Evolutionary conservation across 1,139 yeast genomes (phyloP).

Genomic region (Taiozyma onychis): DNA sequence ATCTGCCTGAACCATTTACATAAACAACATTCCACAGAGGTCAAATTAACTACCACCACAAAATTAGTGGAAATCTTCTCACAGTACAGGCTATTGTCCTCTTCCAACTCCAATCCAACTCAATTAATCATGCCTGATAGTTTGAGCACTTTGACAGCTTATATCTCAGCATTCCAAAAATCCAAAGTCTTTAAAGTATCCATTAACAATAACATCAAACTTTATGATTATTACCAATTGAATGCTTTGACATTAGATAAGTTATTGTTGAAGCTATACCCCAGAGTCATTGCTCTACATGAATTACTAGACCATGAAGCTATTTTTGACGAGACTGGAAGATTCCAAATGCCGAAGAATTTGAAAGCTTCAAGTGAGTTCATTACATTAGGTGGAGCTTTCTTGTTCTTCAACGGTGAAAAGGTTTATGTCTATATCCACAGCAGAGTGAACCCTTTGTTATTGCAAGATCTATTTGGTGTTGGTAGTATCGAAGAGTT

Average conservation of each 20-base stretch:
- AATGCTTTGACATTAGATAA: slow-evolving; percentile 52
- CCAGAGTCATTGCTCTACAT: slow-evolving; percentile 74
- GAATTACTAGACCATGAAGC: slow-evolving; percentile 50
- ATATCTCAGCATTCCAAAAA: slow-evolving; percentile 65
- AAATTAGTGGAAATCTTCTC: slow-evolving; percentile 72
- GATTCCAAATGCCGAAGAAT: slow-evolving; percentile 46
- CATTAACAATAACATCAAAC: slow-evolving; percentile 51
- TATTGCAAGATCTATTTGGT: slow-evolving; percentile 76
- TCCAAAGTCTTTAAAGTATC: slow-evolving; percentile 51
- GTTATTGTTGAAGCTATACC: slow-evolving; percentile 67
- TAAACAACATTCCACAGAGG: slow-evolving; percentile 44
- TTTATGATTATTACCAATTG: slow-evolving; percentile 52
- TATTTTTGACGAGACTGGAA: slow-evolving; percentile 38
- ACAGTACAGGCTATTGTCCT: slow-evolving; percentile 59
- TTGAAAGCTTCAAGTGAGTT: slow-evolving; percentile 41
- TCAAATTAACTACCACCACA: slow-evolving; percentile 57
- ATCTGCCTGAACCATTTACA: slow-evolving; percentile 39
- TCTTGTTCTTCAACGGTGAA: slow-evolving; percentile 68
- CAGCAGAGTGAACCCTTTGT: slow-evolving; percentile 58
- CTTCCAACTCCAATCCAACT: slow-evolving; percentile 45
- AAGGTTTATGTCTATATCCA: slow-evolving; percentile 65
- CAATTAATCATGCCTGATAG: slow-evolving; percentile 82
- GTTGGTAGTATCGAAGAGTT: slow-evolving; percentile 35
- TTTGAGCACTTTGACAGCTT: slow-evolving; percentile 65
- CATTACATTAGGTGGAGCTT: slow-evolving; percentile 68